phyloP scores from a whole-genome alignment of 192 early-diverging fungal genomes.

The Backusella luteola region DNA sequence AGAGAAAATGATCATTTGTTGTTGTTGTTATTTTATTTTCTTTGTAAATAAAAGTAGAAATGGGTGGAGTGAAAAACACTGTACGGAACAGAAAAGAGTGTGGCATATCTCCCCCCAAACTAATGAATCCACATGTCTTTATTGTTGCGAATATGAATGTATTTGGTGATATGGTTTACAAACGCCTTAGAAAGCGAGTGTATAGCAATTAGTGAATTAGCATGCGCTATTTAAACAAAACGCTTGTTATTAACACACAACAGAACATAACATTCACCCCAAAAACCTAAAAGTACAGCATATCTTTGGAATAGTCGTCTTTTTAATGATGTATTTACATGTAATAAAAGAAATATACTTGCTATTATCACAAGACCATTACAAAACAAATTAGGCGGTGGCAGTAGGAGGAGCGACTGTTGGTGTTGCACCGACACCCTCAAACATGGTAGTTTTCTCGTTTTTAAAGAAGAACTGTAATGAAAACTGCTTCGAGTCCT shows the following conservation, averaged over 20 bases:
- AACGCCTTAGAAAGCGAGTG: too few species aligned
- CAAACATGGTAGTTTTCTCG: slow-evolving; percentile 39
- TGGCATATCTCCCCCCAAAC: too few species aligned
- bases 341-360: not conserved
- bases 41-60: slow-evolving; percentile 2
- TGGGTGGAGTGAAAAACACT: too few species aligned
- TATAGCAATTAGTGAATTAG: too few species aligned
- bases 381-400: not conserved
- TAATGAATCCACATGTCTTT: too few species aligned
- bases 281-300: too few species aligned
- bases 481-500: slow-evolving; percentile 81
- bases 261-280: too few species aligned
- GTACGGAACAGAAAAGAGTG: too few species aligned
- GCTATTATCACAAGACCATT: not conserved
- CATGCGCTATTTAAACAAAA: too few species aligned
- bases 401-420: slow-evolving; percentile 7
- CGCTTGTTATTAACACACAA: too few species aligned
- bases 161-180: too few species aligned
- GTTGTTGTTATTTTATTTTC: not conserved
- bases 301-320: not conserved
- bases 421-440: slow-evolving; percentile 19
- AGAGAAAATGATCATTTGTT: not conserved
- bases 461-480: slow-evolving; percentile 93
- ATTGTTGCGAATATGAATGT: too few species aligned
- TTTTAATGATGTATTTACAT: not conserved